Conservation (phyloP, 805 yeast genomes). For the Teunomyces lycoperdinae region DNA sequence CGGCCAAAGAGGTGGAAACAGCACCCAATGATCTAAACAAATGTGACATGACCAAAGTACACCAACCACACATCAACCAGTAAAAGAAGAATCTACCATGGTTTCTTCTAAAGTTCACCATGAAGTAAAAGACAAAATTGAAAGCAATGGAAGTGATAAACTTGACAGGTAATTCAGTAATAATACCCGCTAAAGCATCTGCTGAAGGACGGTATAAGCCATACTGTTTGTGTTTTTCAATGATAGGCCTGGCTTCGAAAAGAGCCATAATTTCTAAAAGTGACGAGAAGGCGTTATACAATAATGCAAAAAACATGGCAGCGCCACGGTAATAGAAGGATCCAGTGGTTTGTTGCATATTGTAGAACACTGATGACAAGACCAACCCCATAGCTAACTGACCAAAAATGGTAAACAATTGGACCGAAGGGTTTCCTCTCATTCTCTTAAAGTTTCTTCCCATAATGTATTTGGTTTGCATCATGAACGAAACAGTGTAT, state of each 20-base stretch:
- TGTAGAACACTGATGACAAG: conserved; percentile 57
- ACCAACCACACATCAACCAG: conserved; percentile 38
- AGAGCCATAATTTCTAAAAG: conserved; percentile 55
- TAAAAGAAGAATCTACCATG: conserved; percentile 57
- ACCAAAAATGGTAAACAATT: conserved; percentile 40
- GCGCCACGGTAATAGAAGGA: conserved; percentile 59
- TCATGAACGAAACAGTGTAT: conserved; percentile 48
- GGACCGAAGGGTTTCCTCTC: conserved; percentile 48
- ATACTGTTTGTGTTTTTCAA: conserved; percentile 56
- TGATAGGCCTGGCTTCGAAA: conserved; percentile 55
- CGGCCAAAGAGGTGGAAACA: conserved; percentile 37
- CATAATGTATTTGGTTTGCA: conserved; percentile 50
- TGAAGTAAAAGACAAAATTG: conserved; percentile 50
- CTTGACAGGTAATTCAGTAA: conserved; percentile 59
- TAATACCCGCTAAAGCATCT: conserved; percentile 59
- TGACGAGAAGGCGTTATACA: conserved; percentile 62
- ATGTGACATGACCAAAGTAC: conserved; percentile 55
- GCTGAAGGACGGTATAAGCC: conserved; percentile 62
- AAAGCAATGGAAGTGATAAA: conserved; percentile 42
- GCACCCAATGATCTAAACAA: conserved; percentile 41
- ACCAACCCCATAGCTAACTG: conserved; percentile 54
- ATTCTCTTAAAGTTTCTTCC: conserved; percentile 48
- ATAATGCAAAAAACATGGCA: conserved; percentile 62
- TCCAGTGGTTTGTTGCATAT: conserved; percentile 40
- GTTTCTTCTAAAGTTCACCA: conserved; percentile 50